A percentile compares a stretch with the other conserved stretches of the same genome.
phyloP scores from a whole-genome alignment of 345 rosid genomes.

The Syzygium aromaticum region DNA sequence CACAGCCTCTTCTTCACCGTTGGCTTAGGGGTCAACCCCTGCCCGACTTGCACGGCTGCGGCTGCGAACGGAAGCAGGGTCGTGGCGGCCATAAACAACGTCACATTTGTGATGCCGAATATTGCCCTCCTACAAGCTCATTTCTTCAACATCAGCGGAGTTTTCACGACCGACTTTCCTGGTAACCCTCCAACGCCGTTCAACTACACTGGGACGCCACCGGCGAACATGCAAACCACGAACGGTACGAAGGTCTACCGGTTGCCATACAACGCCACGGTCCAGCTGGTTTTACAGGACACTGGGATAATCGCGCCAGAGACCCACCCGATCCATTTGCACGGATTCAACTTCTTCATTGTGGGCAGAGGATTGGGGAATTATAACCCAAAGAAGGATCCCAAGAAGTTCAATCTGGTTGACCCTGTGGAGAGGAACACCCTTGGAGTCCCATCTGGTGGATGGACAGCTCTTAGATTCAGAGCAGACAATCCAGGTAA shows the following conservation, averaged over 20 bases:
- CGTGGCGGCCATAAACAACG: conserved; percentile 52
- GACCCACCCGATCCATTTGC: conserved; percentile 30
- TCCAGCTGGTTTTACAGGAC: conserved; percentile 31
- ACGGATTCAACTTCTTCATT: conserved; percentile 30
- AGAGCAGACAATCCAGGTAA: conserved; percentile 76
- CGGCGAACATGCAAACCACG: conserved; percentile 9
- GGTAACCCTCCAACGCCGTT: conserved; percentile 20
- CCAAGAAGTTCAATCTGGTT: conserved; percentile 37
- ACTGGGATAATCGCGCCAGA: conserved; percentile 28
- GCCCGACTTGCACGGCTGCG: conserved; percentile 44
- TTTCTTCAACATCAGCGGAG: conserved; percentile 27
- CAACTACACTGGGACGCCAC: conserved; percentile 14
- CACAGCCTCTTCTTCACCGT: conserved; percentile 33
- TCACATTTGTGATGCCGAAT: conserved; percentile 57
- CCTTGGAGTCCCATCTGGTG: conserved; percentile 66
- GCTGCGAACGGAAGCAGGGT: conserved; percentile 35
- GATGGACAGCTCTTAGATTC: conserved; percentile 70
- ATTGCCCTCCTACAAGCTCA: conserved; percentile 62
- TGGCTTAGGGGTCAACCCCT: conserved; percentile 46
- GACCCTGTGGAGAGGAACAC: conserved; percentile 82
- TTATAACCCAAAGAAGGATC: conserved; percentile 19
- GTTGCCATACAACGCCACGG: conserved; percentile 22
- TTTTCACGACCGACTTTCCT: conserved; percentile 29
- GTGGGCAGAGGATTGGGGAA: conserved; percentile 28
- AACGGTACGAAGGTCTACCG: conserved; percentile 21